Evolutionary conservation across 768 basidiomycete genomes (phyloP).

Genomic region (Zangia roseola): DNA sequence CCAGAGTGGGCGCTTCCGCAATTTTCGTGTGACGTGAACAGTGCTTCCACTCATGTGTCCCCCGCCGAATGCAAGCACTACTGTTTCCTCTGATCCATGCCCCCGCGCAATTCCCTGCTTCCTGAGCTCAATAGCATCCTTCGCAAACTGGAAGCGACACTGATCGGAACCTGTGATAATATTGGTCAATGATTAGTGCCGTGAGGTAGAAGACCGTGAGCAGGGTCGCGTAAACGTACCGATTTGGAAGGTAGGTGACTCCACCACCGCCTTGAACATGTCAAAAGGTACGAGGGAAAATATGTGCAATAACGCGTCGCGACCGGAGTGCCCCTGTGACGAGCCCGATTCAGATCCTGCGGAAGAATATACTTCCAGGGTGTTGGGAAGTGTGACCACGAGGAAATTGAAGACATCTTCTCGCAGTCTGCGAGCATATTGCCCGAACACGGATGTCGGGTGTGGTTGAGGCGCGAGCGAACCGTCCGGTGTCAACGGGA

Average conservation of each 20-base stretch:
- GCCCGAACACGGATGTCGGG: conserved; percentile 65
- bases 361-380: conserved; percentile 53
- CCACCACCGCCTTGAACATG: conserved; percentile 79
- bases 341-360: conserved; percentile 38
- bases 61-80: conserved; percentile 86
- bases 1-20: conserved; percentile 80
- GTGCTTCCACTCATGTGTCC: conserved; percentile 65
- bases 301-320: conserved; percentile 70
- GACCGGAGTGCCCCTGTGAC: conserved; percentile 41
- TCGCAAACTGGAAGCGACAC: conserved; percentile 87
- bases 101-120: conserved; percentile 76
- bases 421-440: conserved; percentile 71
- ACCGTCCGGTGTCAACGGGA: conserved; percentile 50
- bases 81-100: conserved; percentile 80
- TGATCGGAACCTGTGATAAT: conserved; percentile 68
- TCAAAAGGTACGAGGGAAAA: conserved; percentile 85
- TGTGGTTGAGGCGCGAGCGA: conserved; percentile 42
- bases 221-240: conserved; percentile 43
- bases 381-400: conserved; percentile 67
- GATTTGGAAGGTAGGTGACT: conserved; percentile 77
- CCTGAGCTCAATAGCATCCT: conserved; percentile 81
- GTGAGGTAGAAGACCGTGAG: conserved; percentile 2
- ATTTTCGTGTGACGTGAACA: conserved; percentile 85
- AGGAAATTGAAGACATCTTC: conserved; percentile 81
- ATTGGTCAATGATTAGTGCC: conserved; percentile 12